Evolutionary conservation across 164 flowering plant genomes (phyloP), one percentile per base, ranked within the genome.

Genomic region (Annona cherimola): DNA sequence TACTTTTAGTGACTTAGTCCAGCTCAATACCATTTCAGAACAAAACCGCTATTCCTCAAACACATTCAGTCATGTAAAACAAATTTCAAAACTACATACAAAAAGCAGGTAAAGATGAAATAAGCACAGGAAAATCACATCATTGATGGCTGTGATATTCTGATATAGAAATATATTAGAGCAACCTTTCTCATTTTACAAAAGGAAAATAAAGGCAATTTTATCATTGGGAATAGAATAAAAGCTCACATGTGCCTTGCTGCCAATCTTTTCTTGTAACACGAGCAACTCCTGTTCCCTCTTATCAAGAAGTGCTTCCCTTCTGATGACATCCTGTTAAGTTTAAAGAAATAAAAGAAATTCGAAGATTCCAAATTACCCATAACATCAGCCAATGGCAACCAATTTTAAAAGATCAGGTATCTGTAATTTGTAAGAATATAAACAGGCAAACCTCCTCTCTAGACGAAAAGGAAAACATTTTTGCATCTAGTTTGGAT

Each of bases 271-370:
- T 77, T 87, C 93, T 69, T 87, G 93, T 72, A 74, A 69, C 76
- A 81, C 40, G 74, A 87, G 88, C 59, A 91, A 76, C 73, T 90
- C 94, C 75, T 86, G 82, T 83, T 93, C 96, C 73, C 81, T 88
- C 82, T 89, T 87, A 57, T 77, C 70, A 63, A 91, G 81, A 63
- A 71, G 65, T 74, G 73, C 72, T 76, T 93, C 99, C 76, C 76
- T 85, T 76, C 78, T 73, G 43, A 77, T 69, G 61, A 88, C 76
- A 83, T 69, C 91, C 99, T 95, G 81, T 26, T n/a, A 50, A 73
- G 45, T 14, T n/a, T 42, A 26, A 44, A 72, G 20, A 55, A 64
- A 50, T 26, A 26, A n/a, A n/a, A 44, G 11, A 11, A 75, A 20
- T 2, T 12, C 16, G 35, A 68, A 68, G 4, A 26, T 11, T 4